phyloP scores from a whole-genome alignment of 2,329 filamentous ascomycete species.

The Daldinia sp. region DNA sequence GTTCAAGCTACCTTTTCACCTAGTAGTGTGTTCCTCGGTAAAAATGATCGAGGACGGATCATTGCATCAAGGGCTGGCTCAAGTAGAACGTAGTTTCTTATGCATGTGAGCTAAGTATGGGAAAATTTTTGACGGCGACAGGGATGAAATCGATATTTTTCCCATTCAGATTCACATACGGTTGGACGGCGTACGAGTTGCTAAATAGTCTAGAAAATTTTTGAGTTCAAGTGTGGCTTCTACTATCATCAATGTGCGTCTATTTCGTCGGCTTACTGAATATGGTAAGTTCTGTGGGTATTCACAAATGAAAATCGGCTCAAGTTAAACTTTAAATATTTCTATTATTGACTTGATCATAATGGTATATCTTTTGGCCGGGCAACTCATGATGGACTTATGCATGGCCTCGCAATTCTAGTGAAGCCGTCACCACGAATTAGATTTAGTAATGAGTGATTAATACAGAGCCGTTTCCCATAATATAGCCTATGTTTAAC shows the following conservation, averaged over 20 bases:
- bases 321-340: slow-evolving; percentile 22
- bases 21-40: background rate
- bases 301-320: background rate
- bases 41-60: slow-evolving; percentile 1
- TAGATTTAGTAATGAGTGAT: background rate
- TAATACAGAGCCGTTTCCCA: background rate
- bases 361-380: background rate
- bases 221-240: slow-evolving; percentile 4
- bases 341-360: background rate
- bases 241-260: background rate
- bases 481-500: background rate
- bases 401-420: background rate
- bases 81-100: background rate
- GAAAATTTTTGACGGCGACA: background rate
- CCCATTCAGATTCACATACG: background rate
- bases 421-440: background rate
- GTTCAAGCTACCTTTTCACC: background rate
- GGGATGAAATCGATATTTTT: background rate
- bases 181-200: background rate
- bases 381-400: background rate
- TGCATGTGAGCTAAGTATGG: background rate
- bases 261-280: slow-evolving; percentile 17
- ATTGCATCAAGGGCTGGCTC: background rate
- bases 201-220: slow-evolving; percentile 7
- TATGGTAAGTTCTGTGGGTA: slow-evolving; percentile 24